A percentile compares a stretch with the other conserved stretches of the same genome.
Evolutionary conservation across 495 filamentous ascomycete species (phyloP).

Genomic region (Rostrohypoxylon terebratum): DNA sequence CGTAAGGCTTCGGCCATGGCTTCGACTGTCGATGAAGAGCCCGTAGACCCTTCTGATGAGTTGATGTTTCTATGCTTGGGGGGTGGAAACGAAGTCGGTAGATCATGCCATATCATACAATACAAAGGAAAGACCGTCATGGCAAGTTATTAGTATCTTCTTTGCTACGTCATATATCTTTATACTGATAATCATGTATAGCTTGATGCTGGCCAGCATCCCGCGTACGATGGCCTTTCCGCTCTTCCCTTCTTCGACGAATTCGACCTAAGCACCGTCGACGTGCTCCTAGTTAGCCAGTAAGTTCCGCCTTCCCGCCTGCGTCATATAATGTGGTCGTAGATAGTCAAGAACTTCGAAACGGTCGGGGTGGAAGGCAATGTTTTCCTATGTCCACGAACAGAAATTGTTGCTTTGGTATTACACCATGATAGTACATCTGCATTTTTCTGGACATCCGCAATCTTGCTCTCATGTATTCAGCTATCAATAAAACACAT

Average conservation of each 20-base stretch:
- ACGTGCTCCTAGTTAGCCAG: constrained; percentile 97
- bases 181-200: constrained; percentile 51
- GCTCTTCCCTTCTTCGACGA: constrained; percentile 98
- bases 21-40: constrained; percentile 69
- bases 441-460: constrained; percentile 11
- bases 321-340: constrained; percentile 21
- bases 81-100: constrained; percentile 95
- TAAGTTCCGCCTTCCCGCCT: constrained; percentile 65
- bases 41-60: constrained; percentile 83
- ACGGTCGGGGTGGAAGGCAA: constrained; percentile 34
- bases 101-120: constrained; percentile 96
- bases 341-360: constrained; percentile 35
- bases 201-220: constrained; percentile 97
- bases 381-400: constrained; percentile 14
- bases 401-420: constrained; percentile 5
- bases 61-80: constrained; percentile 93
- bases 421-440: constrained; percentile 8
- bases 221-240: constrained; percentile 94
- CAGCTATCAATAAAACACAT: constrained; percentile 51
- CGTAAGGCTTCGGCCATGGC: constrained; percentile 78
- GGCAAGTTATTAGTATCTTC: constrained; percentile 66
- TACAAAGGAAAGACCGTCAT: constrained; percentile 99
- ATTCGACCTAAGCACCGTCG: constrained; percentile 96
- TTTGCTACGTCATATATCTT: background rate
- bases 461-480: constrained; percentile 44